phyloP scores from a whole-genome alignment of 768 basidiomycete species.

The Tylopilus plumbeoviolaceoides region DNA sequence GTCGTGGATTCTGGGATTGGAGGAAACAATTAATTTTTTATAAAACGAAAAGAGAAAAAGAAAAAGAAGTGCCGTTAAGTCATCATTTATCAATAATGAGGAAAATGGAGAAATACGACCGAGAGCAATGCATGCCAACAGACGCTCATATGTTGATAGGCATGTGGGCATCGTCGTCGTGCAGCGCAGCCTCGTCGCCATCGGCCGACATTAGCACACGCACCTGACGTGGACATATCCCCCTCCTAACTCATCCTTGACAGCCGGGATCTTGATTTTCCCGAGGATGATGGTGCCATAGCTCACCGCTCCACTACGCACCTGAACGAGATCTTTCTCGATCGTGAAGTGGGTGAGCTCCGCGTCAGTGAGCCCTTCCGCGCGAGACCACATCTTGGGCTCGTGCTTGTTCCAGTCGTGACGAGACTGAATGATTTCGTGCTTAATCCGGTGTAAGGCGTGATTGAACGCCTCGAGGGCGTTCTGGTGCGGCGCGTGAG shows the following conservation, averaged over 20 bases:
- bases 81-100: background rate
- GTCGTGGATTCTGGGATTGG: constrained; percentile 58
- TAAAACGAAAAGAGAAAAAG: background rate
- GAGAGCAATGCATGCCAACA: constrained; percentile 4
- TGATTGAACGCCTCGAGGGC: constrained; percentile 62
- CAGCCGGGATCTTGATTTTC: constrained; percentile 67
- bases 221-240: constrained; percentile 74
- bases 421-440: constrained; percentile 64
- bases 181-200: background rate
- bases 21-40: background rate
- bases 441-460: constrained; percentile 54
- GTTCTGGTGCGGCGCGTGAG: constrained; percentile 57
- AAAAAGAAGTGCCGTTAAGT: constrained; percentile 12
- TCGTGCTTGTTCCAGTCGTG: constrained; percentile 65
- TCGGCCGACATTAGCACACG: constrained; percentile 17
- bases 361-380: constrained; percentile 45
- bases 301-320: constrained; percentile 54
- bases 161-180: constrained; percentile 2
- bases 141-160: constrained; percentile 4
- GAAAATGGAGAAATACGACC: background rate
- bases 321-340: constrained; percentile 38
- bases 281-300: constrained; percentile 74
- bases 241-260: constrained; percentile 55
- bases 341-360: constrained; percentile 52
- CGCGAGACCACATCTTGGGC: constrained; percentile 61